Base-by-base conservation (phyloP, 1,139 yeast genomes). In the Komagataea norvegica region DNA sequence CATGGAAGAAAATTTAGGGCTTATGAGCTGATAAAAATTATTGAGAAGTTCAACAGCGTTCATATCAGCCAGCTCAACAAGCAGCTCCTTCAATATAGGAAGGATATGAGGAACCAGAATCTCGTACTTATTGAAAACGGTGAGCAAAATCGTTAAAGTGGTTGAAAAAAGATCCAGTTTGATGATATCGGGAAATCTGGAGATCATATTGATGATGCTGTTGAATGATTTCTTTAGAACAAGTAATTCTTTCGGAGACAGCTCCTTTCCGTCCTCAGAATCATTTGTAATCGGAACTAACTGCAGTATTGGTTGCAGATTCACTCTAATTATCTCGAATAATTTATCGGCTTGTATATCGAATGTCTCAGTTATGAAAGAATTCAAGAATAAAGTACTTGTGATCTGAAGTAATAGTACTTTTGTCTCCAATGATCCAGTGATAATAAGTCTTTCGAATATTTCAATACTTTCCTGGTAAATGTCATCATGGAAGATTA, bases 251-350 rank as follows among this genome's bases (percentile, higher is more conserved):
- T 49, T 40, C 44, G 60, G 39, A 52, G 60, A 16, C 45, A 56
- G 39, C 1, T 36, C 36, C 4, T 33, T 27, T 5, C 36, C 34
- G 3, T 47, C 36, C 2, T 47, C 40, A 1, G 51, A 48, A 20
- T 67, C 70, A 40, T 74, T 68, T 41, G 82, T 63, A 41, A 79
- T 76, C 9, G 93, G 89, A 25, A 84, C 62, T 8, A 71, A 61
- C 27, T 68, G 68, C 29, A 79, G 72, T 13, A 86, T 62, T 0
- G 87, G 81, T 21, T 81, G 66, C 68, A 84, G 70, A 15, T 75
- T 74, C n/a, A 88, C 70, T 48, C 95, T 69, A 31, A 87, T 64
- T 25, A 89, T 66, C 54, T 89, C 96, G 56, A 88, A 86, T 35
- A 86, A 63, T 52, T 85, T 87, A 49, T 85, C 95, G 41, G 84